A percentile compares a stretch with the other conserved stretches of the same genome.
Evolutionary conservation across 148 eudicot genomes (phyloP).

Genomic region (Dysphania ambrosioides): DNA sequence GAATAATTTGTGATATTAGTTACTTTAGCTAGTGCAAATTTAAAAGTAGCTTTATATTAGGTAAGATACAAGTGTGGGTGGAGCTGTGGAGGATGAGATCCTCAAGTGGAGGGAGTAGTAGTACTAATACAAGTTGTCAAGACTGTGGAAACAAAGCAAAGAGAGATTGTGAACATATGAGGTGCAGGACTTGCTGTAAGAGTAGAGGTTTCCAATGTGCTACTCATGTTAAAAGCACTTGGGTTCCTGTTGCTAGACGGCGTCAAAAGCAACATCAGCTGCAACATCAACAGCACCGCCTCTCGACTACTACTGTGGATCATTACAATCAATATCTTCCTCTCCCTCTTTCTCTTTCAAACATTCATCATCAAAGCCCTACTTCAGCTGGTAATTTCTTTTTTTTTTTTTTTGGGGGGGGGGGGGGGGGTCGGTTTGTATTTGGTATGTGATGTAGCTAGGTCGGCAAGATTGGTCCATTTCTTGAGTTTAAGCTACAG

Average conservation of each 20-base stretch:
- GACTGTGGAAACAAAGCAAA: slow-evolving; percentile 84
- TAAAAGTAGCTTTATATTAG: no score
- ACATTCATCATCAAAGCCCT: slow-evolving; percentile 14
- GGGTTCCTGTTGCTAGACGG: slow-evolving; percentile 64
- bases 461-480: not conserved
- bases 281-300: not conserved
- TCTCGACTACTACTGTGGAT: not conserved
- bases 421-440: no score
- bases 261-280: slow-evolving; percentile 29
- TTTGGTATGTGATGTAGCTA: not conserved
- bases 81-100: slow-evolving; percentile 7
- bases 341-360: slow-evolving; percentile 25
- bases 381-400: slow-evolving; percentile 15
- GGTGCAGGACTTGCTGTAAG: slow-evolving; percentile 76
- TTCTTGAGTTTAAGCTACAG: slow-evolving; percentile 3
- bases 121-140: slow-evolving; percentile 42
- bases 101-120: slow-evolving; percentile 15
- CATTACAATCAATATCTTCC: not conserved
- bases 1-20: no score
- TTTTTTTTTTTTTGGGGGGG: not conserved
- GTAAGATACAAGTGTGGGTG: no score
- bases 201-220: slow-evolving; percentile 58
- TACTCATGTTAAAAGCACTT: slow-evolving; percentile 76
- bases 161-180: slow-evolving; percentile 47
- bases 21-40: no score